phyloP scores from a whole-genome alignment of 1,139 yeast species.

The Geotrichum bryndzae region DNA sequence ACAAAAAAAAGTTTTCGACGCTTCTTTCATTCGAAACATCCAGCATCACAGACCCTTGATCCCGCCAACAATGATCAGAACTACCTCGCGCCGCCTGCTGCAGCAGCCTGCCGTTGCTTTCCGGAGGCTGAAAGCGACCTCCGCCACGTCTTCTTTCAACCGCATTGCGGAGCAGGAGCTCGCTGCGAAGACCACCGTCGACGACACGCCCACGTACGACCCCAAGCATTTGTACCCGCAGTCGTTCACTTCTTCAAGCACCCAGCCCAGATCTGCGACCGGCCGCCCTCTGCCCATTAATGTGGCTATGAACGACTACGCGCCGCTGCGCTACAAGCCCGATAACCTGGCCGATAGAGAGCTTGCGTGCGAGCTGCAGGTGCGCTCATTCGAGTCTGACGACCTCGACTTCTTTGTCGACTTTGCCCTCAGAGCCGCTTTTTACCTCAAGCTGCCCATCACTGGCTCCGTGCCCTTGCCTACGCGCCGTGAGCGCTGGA shows the following conservation, averaged over 20 bases:
- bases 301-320: conserved; percentile 74
- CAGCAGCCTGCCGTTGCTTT: not conserved
- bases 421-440: conserved; percentile 86
- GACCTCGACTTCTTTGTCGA: conserved; percentile 73
- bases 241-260: conserved; percentile 24
- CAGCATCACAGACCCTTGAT: not conserved
- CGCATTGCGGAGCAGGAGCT: conserved; percentile 2
- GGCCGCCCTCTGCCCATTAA: conserved; percentile 69
- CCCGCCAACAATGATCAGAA: not conserved
- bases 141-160: not conserved
- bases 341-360: conserved; percentile 61
- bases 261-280: conserved; percentile 24
- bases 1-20: not conserved
- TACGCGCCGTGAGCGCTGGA: conserved; percentile 78
- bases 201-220: conserved; percentile 22
- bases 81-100: not conserved
- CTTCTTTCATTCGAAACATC: not conserved
- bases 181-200: conserved; percentile 18
- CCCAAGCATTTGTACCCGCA: conserved; percentile 25
- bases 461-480: conserved; percentile 63
- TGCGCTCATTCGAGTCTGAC: conserved; percentile 67
- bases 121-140: not conserved
- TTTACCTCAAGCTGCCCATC: conserved; percentile 79
- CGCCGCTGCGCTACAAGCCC: conserved; percentile 65
- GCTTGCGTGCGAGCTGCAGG: conserved; percentile 54